Evolutionary conservation across 2,329 filamentous ascomycete genomes (phyloP).

Genomic region (Microdochium nivale): DNA sequence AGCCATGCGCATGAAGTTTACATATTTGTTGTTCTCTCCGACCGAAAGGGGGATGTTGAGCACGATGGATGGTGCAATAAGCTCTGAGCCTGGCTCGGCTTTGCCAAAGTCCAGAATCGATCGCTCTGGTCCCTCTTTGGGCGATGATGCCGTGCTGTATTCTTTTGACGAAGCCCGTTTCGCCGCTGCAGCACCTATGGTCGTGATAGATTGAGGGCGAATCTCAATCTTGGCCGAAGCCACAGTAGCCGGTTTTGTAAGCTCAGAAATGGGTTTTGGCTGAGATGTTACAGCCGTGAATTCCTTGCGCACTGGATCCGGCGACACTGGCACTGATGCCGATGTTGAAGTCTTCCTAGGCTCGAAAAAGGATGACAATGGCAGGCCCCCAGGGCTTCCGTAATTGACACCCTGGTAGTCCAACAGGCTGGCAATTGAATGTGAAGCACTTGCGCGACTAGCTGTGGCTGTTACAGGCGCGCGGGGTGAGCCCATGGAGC

Average conservation of each 20-base stretch:
- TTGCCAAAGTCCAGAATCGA: slow-evolving; percentile 56
- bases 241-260: slow-evolving; percentile 4
- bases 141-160: slow-evolving; percentile 32
- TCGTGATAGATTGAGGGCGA: slow-evolving; percentile 22
- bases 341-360: slow-evolving; percentile 18
- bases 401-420: slow-evolving; percentile 48
- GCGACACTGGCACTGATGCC: slow-evolving; percentile 31
- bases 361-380: slow-evolving; percentile 16
- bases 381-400: slow-evolving; percentile 23
- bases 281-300: slow-evolving; percentile 13
- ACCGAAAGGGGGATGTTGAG: slow-evolving; percentile 67
- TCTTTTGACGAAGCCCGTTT: slow-evolving; percentile 24
- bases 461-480: slow-evolving; percentile 28
- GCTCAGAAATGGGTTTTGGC: not conserved
- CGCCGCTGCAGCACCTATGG: slow-evolving; percentile 17
- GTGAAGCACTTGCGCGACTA: slow-evolving; percentile 77
- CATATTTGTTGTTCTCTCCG: slow-evolving; percentile 77
- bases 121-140: slow-evolving; percentile 29
- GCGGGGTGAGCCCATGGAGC: slow-evolving; percentile 42
- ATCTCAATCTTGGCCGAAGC: slow-evolving; percentile 21
- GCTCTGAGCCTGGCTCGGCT: slow-evolving; percentile 49
- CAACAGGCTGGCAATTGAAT: slow-evolving; percentile 84
- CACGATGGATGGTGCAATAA: slow-evolving; percentile 66
- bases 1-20: slow-evolving; percentile 92
- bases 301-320: slow-evolving; percentile 27